Evolutionary conservation across 1,139 yeast genomes (phyloP).

Genomic region (Taphrina sp.): DNA sequence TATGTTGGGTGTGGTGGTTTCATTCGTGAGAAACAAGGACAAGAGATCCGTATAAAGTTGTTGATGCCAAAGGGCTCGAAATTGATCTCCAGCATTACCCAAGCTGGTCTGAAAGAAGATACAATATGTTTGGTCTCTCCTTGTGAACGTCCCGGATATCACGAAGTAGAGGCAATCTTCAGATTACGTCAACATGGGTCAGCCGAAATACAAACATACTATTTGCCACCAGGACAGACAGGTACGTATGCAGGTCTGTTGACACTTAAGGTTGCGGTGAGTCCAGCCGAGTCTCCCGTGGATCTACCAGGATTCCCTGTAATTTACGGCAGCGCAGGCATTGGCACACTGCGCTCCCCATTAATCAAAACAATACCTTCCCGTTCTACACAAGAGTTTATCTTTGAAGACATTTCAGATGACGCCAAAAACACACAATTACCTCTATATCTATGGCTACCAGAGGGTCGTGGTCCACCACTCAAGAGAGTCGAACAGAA

Average conservation of each 20-base stretch:
- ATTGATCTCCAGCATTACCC: not conserved
- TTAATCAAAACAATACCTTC: not conserved
- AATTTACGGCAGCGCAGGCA: not conserved
- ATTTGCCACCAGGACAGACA: not conserved
- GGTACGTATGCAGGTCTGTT: not conserved
- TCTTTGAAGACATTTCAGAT: conserved; percentile 3
- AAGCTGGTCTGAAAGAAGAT: not conserved
- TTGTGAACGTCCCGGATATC: not conserved
- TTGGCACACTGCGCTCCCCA: not conserved
- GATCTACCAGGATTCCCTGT: not conserved
- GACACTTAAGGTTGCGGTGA: not conserved
- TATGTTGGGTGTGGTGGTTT: conserved; percentile 4
- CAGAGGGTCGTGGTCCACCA: not conserved
- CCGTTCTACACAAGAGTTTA: not conserved
- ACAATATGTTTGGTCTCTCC: too few species aligned
- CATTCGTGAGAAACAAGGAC: conserved; percentile 5
- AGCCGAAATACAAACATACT: not conserved
- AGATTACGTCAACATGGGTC: not conserved
- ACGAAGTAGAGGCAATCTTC: not conserved
- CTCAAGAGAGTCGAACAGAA: not conserved
- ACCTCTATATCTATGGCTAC: not conserved
- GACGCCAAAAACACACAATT: not conserved
- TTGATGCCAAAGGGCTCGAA: not conserved
- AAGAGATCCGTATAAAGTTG: conserved; percentile 1
- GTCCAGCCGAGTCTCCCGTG: not conserved